Conservation (phyloP, 176 grass and related monocot species). For the Phoenix roebelenii region DNA sequence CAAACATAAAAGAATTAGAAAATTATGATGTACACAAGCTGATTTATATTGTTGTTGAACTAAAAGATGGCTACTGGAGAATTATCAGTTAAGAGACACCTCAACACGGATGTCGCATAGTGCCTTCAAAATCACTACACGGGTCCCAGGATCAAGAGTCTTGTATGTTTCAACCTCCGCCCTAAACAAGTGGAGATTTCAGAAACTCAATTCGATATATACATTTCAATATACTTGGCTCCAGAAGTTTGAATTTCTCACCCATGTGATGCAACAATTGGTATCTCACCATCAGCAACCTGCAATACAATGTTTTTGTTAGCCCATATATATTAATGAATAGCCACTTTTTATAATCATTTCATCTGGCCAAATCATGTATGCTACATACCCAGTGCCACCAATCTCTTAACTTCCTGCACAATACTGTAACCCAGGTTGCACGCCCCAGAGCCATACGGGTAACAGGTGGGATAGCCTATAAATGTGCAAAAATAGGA, state of each 20-base stretch:
- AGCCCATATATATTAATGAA: constrained; percentile 14
- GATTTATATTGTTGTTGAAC: too few relatives aligned
- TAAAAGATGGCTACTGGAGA: too few relatives aligned
- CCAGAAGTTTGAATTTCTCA: constrained; percentile 28
- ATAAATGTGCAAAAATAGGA: constrained; percentile 27
- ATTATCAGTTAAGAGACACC: background rate
- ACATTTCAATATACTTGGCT: too few relatives aligned
- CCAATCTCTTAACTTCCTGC: constrained; percentile 91
- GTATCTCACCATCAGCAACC: constrained; percentile 82
- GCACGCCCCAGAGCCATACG: constrained; percentile 64
- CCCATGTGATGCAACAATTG: constrained; percentile 81
- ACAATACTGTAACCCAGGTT: constrained; percentile 83
- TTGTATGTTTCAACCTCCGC: constrained; percentile 18
- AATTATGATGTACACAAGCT: too few relatives aligned
- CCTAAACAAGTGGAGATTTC: constrained; percentile 28
- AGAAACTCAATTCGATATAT: too few relatives aligned
- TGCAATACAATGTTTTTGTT: constrained; percentile 26
- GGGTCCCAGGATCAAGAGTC: constrained; percentile 9
- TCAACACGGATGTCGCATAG: constrained; percentile 16
- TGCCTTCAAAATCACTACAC: constrained; percentile 10
- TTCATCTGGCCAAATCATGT: constrained; percentile 6
- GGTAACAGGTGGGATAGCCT: constrained; percentile 78
- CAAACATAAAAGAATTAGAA: too few relatives aligned
- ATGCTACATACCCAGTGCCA: constrained; percentile 71
- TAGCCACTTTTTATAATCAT: constrained; percentile 19